Conservation (phyloP, 2,329 filamentous ascomycete genomes). For the Fusarium paranaense region DNA sequence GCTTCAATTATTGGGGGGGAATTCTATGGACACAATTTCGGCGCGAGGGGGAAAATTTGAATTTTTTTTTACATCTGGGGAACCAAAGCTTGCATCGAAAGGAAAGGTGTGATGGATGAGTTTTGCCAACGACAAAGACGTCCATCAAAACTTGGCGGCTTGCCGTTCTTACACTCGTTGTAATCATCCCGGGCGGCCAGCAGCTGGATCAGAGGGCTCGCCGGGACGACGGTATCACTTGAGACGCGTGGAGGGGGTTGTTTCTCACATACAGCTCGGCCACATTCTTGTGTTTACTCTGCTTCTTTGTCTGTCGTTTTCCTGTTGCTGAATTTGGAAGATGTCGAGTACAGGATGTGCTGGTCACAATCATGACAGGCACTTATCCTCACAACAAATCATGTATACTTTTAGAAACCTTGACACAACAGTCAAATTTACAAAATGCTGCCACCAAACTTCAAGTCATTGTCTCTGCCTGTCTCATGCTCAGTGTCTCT, state of each 20-base stretch:
- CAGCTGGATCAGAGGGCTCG: constrained; percentile 52
- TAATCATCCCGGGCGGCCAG: constrained; percentile 57
- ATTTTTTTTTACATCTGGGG: constrained; percentile 28
- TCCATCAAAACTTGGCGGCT: constrained; percentile 44
- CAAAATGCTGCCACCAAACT: constrained; percentile 38
- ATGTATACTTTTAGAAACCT: constrained; percentile 42
- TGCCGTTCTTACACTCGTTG: constrained; percentile 65
- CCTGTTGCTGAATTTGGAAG: constrained; percentile 40
- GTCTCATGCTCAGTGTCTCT: neutral
- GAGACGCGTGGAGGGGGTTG: constrained; percentile 33
- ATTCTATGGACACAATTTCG: constrained; percentile 32
- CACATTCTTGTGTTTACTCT: constrained; percentile 54
- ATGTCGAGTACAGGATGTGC: constrained; percentile 47
- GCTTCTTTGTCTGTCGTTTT: constrained; percentile 50
- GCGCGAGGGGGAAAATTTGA: constrained; percentile 37
- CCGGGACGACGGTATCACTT: constrained; percentile 46
- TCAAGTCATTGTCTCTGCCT: neutral
- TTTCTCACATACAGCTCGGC: constrained; percentile 13
- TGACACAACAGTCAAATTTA: constrained; percentile 42
- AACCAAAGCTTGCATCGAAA: constrained; percentile 30
- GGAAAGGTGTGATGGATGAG: constrained; percentile 30
- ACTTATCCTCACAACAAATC: constrained; percentile 41
- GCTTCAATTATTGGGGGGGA: constrained; percentile 30
- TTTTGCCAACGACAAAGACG: constrained; percentile 43
- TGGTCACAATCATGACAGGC: constrained; percentile 47